These are phyloP conservation scores for Urochloa ruziziensis DNA, from an alignment of 176 grass and related monocot species.

Conservation along the genomic window DNA sequence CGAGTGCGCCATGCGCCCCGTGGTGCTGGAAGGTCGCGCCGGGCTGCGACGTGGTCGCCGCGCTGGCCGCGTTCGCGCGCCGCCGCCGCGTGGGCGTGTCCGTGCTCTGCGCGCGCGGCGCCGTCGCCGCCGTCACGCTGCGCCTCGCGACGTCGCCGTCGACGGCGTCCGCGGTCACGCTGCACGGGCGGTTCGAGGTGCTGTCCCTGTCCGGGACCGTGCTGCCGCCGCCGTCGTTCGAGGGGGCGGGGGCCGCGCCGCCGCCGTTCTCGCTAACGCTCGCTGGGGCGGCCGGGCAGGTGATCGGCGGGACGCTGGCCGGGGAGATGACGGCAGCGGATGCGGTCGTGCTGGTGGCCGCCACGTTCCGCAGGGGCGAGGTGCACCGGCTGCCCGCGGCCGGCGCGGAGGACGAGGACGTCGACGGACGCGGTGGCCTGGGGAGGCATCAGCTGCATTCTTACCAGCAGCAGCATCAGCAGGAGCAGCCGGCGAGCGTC, in stretches of 20 bases:
- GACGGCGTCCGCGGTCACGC: slow-evolving; percentile 16
- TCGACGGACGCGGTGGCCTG: background rate
- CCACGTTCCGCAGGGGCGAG: slow-evolving; percentile 60
- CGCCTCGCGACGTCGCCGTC: slow-evolving; percentile 39
- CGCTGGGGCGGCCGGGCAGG: slow-evolving; percentile 56
- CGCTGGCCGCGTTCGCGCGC: slow-evolving; percentile 55
- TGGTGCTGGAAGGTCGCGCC: slow-evolving; percentile 70
- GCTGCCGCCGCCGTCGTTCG: background rate
- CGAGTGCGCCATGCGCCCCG: slow-evolving; percentile 57
- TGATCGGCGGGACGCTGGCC: slow-evolving; percentile 74
- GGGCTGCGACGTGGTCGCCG: slow-evolving; percentile 54
- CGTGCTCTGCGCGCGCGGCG: slow-evolving; percentile 70
- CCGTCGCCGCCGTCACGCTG: slow-evolving; percentile 51
- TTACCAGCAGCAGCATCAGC: background rate
- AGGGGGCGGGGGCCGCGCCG: background rate
- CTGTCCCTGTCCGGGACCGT: slow-evolving; percentile 70
- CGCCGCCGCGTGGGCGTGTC: slow-evolving; percentile 61
- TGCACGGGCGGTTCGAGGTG: slow-evolving; percentile 75
- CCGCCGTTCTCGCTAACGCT: slow-evolving; percentile 62
- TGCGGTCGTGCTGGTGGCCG: slow-evolving; percentile 60
- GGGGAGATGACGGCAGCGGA: slow-evolving; percentile 59
- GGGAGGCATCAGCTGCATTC: background rate
- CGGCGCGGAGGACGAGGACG: slow-evolving; percentile 16
- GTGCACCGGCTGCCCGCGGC: slow-evolving; percentile 50
- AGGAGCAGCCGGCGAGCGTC: background rate